Percentiles rank a stretch among this genome's conserved stretches.
These are phyloP conservation scores for Lagenidium sp. DNA, from an alignment of 352 stramenopile species.

Conservation along the genomic window DNA sequence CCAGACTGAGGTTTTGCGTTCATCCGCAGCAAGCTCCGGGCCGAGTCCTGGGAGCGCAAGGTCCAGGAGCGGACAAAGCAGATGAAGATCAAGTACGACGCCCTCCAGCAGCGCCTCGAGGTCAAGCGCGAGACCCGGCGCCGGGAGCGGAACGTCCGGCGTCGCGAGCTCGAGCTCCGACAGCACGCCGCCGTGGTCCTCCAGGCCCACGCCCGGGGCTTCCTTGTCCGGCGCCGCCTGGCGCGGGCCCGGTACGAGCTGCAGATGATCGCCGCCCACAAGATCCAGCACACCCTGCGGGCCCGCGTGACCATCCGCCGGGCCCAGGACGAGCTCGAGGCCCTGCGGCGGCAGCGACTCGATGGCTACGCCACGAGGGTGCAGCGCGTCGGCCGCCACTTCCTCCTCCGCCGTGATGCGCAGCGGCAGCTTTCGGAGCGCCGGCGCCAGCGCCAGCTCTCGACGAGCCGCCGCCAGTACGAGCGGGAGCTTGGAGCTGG, in stretches of 20 bases:
- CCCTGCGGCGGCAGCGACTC: constrained; percentile 20
- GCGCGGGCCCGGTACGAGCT: constrained; percentile 9
- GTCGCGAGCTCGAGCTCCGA: constrained; percentile 18
- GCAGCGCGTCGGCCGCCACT: constrained; percentile 22
- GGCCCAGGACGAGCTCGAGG: constrained; percentile 28
- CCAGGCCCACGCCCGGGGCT: constrained; percentile 23
- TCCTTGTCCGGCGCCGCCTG: constrained; percentile 14
- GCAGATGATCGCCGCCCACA: constrained; percentile 25
- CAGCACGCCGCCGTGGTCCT: constrained; percentile 17
- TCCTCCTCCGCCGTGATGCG: constrained; percentile 20
- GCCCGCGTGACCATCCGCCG: constrained; percentile 22
- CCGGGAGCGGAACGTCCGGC: constrained; percentile 28
- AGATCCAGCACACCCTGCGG: constrained; percentile 40
- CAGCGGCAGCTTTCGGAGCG: constrained; percentile 16
- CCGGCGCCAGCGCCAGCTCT: constrained; percentile 1
- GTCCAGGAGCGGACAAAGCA: constrained; percentile 35
- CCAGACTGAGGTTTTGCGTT: no score
- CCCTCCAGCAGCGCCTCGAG: constrained; percentile 41
- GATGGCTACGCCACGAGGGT: constrained; percentile 30
- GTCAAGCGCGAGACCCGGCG: constrained; percentile 28
- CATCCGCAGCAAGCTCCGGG: constrained; percentile 19
- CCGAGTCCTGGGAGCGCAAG: constrained; percentile 44
- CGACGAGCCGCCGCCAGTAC: not conserved
- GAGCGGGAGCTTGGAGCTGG: constrained; percentile 9
- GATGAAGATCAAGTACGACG: constrained; percentile 56